Evolutionary conservation across 805 yeast genomes (phyloP), one percentile per base, ranked within the genome.

Genomic region (Metschnikowia orientalis): DNA sequence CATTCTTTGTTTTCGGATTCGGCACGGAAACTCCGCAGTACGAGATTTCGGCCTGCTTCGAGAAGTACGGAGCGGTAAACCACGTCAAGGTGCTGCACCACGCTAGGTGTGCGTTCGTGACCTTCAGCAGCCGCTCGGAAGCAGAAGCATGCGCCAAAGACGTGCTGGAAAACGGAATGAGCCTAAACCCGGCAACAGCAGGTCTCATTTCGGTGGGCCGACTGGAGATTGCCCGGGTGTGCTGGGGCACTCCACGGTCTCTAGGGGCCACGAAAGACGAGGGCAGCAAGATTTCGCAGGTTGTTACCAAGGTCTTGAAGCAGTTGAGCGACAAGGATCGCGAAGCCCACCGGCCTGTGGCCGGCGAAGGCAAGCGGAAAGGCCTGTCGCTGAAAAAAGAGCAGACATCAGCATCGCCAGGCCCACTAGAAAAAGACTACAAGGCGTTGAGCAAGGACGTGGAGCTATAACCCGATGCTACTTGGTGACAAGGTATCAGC

Each of bases 1-100:
- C 88, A 0, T 71, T 87, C 33, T 87, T 88, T 51, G 50, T 88
- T 12, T 84, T 79, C 57, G 95, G 95, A 2, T 63, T 86, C 12
- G 79, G 73, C 38, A 73, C 75, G 4, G 76, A 77, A 10, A 51
- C 81, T 5, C 81, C 94, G 0, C 86, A 80, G 45, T 79, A 77
- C 54, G 59, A 61, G 32, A 61, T 87, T 10, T 51, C 73, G 11
- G 75, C 75, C 6, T 65, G 54, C 40, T 76, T 81, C 35, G 61
- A 61, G 22, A 50, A 35, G 15, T 56, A 48, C 36, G 82, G 82
- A 1, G 50, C 60, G 21, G 44, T 81, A 8, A 68, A 71, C 33
- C 56, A 74, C 12, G 49, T 78, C 18, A 63, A 67, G 8, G 54
- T 79, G 14, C 67, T 74, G 23, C 85, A 79, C 41, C 57, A 63